These are phyloP conservation scores for Eurotiales sp. DNA, from an alignment of 2,329 filamentous ascomycete species.

Conservation along the genomic window DNA sequence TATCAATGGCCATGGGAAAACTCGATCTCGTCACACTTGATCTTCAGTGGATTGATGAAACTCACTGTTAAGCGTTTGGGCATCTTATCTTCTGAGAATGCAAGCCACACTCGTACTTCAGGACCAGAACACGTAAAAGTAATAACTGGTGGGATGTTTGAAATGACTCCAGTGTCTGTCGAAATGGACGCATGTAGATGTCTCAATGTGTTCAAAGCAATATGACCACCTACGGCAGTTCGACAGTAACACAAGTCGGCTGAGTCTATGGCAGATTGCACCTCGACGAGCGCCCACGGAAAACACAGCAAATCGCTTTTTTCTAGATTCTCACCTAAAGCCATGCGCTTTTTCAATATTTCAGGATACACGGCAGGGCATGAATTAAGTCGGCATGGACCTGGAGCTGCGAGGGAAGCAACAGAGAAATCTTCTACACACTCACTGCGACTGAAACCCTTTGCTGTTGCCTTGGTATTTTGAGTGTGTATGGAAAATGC, in stretches of 20 bases:
- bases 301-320: constrained; percentile 2
- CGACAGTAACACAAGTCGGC: constrained; percentile 6
- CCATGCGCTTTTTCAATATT: background rate
- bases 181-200: background rate
- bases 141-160: background rate
- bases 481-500: constrained; percentile 2
- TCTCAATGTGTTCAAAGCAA: constrained; percentile 1
- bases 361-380: background rate
- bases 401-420: background rate
- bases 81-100: background rate
- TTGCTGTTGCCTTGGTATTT: background rate
- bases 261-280: background rate
- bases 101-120: constrained; percentile 5
- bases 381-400: no score
- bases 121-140: constrained; percentile 6
- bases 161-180: no score
- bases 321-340: background rate
- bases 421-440: constrained; percentile 1
- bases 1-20: background rate
- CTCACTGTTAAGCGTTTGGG: background rate
- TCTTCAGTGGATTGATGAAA: background rate
- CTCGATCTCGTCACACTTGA: background rate
- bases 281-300: constrained; percentile 9
- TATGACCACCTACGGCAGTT: background rate
- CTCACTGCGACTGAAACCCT: background rate